Evolutionary conservation across 2,329 filamentous ascomycete species (phyloP).

Genomic region (Bertia moriformis): DNA sequence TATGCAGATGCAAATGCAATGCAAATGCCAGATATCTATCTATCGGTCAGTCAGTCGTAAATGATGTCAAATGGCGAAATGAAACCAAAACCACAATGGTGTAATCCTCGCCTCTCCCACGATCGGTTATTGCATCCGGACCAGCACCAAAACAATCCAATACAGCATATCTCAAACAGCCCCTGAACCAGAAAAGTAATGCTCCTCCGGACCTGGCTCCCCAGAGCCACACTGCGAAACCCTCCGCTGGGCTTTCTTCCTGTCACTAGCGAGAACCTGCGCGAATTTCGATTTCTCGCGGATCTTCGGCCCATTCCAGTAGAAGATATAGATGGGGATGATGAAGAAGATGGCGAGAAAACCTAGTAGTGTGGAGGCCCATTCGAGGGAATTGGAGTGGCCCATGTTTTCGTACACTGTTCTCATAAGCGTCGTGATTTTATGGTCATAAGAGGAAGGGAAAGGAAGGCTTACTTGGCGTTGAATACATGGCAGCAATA

Average conservation of each 20-base stretch:
- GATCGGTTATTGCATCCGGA: too few species aligned
- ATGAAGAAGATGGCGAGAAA: conserved; percentile 47
- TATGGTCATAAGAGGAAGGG: neutral
- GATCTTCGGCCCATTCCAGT: conserved; percentile 46
- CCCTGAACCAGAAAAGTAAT: conserved; percentile 4
- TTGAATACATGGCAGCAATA: conserved; percentile 53
- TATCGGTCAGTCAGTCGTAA: too few species aligned
- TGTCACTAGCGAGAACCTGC: conserved; percentile 36
- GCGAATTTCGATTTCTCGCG: conserved; percentile 50
- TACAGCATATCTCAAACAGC: too few species aligned
- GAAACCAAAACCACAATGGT: too few species aligned
- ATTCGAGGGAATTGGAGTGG: conserved; percentile 36
- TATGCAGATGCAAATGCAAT: too few species aligned
- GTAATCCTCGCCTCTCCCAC: too few species aligned
- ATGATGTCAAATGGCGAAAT: too few species aligned
- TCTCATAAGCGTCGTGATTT: conserved; percentile 1
- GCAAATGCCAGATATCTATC: too few species aligned
- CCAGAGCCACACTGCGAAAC: conserved; percentile 1
- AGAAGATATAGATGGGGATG: conserved; percentile 49
- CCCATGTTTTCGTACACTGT: conserved; percentile 27
- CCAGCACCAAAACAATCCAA: too few species aligned
- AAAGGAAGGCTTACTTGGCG: conserved; percentile 21
- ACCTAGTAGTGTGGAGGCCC: conserved; percentile 48
- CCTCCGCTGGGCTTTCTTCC: neutral
- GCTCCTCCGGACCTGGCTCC: conserved; percentile 1